These are phyloP conservation scores for Erodium texanum DNA, from an alignment of 441 rosid species.

Conservation along the genomic window DNA sequence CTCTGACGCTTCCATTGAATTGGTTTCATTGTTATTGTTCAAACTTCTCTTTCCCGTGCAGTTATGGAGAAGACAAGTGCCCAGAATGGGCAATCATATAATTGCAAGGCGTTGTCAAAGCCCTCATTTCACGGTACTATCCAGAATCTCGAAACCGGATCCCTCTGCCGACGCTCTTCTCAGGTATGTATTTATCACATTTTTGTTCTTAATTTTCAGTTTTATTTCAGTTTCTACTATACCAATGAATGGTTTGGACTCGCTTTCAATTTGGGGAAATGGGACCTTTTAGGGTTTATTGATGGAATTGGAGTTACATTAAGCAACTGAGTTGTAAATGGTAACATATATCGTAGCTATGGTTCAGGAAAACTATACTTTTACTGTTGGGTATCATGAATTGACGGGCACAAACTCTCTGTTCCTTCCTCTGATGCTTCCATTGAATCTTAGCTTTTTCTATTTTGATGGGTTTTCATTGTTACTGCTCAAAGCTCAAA, in stretches of 20 bases:
- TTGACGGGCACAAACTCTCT: conserved; percentile 55
- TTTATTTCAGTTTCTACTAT: not conserved
- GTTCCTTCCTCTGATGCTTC: too few species aligned
- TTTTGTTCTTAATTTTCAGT: not conserved
- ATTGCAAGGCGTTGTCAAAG: conserved; percentile 73
- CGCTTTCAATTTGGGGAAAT: not conserved
- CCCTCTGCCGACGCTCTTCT: conserved; percentile 61
- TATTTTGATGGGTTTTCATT: too few species aligned
- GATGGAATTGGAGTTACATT: not conserved
- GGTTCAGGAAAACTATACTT: conserved; percentile 51
- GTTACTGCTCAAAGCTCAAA: too few species aligned
- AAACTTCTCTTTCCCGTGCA: too few species aligned
- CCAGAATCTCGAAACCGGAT: conserved; percentile 67
- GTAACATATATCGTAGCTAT: not conserved
- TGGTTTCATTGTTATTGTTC: too few species aligned
- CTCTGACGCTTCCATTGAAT: too few species aligned
- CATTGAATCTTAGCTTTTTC: too few species aligned
- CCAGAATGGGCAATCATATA: conserved; percentile 83
- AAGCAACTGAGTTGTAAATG: not conserved
- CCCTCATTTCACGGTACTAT: conserved; percentile 47
- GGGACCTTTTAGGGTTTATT: not conserved
- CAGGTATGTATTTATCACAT: conserved; percentile 40
- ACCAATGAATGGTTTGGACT: not conserved
- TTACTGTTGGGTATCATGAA: conserved; percentile 81
- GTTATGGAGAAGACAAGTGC: conserved; percentile 59